Percentiles rank a stretch among this genome's conserved stretches.
Evolutionary conservation across 306 rosid genomes (phyloP).

Genomic region (Prunus mongolica): DNA sequence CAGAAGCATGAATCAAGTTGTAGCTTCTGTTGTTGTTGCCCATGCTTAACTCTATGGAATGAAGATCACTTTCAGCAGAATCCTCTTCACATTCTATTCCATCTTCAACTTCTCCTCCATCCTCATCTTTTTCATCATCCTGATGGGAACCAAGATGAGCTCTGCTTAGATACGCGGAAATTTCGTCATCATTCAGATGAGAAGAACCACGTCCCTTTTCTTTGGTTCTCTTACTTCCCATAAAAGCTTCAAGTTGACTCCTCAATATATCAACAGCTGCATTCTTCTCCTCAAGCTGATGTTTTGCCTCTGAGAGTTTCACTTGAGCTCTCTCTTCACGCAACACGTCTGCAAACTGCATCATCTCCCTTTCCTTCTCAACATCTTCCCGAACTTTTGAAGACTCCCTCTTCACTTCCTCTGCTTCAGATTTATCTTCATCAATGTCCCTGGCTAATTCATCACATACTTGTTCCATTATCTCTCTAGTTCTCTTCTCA

Average conservation of each 20-base stretch:
- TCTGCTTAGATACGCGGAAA: slow-evolving; percentile 57
- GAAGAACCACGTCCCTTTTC: slow-evolving; percentile 59
- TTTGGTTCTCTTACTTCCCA: slow-evolving; percentile 62
- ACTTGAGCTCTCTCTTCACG: slow-evolving; percentile 74
- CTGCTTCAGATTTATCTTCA: slow-evolving; percentile 63
- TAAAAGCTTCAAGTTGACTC: slow-evolving; percentile 79
- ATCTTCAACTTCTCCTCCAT: slow-evolving; percentile 77
- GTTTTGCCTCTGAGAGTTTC: slow-evolving; percentile 67
- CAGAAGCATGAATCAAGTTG: slow-evolving; percentile 63
- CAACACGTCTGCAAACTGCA: slow-evolving; percentile 60
- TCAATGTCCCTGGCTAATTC: slow-evolving; percentile 71
- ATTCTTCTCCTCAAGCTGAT: slow-evolving; percentile 72
- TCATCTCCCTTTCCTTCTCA: slow-evolving; percentile 75
- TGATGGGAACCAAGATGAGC: slow-evolving; percentile 44
- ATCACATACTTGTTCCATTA: slow-evolving; percentile 76
- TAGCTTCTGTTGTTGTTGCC: slow-evolving; percentile 72
- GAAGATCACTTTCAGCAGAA: slow-evolving; percentile 87
- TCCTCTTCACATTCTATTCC: slow-evolving; percentile 69
- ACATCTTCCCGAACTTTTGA: slow-evolving; percentile 54
- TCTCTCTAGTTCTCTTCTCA: slow-evolving; percentile 93
- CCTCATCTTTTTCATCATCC: slow-evolving; percentile 60
- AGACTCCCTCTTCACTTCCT: slow-evolving; percentile 53
- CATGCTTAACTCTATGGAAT: slow-evolving; percentile 87
- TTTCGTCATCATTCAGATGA: slow-evolving; percentile 57
- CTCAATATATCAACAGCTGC: slow-evolving; percentile 79